Percentiles rank a stretch among this genome's conserved stretches.
phyloP scores from a whole-genome alignment of 371 early-diverging fungal species.

The Dichotomocladium elegans region DNA sequence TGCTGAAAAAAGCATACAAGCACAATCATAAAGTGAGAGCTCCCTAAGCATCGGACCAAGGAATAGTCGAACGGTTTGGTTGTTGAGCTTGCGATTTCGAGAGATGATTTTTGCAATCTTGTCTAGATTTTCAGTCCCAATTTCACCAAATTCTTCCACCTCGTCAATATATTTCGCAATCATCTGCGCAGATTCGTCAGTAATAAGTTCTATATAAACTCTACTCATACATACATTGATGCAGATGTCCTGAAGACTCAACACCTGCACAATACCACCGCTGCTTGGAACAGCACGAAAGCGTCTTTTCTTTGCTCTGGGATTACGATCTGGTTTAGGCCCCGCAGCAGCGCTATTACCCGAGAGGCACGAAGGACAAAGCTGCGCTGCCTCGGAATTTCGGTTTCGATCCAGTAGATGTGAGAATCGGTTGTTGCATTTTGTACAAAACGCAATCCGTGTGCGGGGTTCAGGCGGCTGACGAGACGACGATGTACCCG shows the following conservation, averaged over 20 bases:
- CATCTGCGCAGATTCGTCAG: constrained; percentile 23
- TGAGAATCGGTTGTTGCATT: constrained; percentile 58
- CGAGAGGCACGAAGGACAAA: constrained; percentile 52
- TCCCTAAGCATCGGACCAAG: constrained; percentile 54
- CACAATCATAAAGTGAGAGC: constrained; percentile 78
- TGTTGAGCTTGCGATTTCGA: constrained; percentile 66
- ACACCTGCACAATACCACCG: constrained; percentile 22
- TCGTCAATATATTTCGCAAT: constrained; percentile 72
- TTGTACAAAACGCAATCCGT: constrained; percentile 54
- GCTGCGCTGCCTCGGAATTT: background rate
- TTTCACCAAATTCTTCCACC: constrained; percentile 80
- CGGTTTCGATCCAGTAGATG: constrained; percentile 19
- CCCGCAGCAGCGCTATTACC: constrained; percentile 22
- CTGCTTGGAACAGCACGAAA: constrained; percentile 15
- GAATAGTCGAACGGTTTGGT: constrained; percentile 68
- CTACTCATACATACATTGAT: constrained; percentile 44
- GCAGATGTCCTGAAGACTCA: constrained; percentile 62
- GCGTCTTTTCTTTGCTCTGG: background rate
- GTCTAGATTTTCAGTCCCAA: constrained; percentile 63
- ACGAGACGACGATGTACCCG: constrained; percentile 34
- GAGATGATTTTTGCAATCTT: constrained; percentile 78
- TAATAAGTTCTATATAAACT: background rate
- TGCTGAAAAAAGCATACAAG: constrained; percentile 53
- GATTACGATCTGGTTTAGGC: background rate
- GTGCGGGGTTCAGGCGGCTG: constrained; percentile 22